Conservation (phyloP, 345 rosid genomes). For the Capsella bursapastoris region DNA sequence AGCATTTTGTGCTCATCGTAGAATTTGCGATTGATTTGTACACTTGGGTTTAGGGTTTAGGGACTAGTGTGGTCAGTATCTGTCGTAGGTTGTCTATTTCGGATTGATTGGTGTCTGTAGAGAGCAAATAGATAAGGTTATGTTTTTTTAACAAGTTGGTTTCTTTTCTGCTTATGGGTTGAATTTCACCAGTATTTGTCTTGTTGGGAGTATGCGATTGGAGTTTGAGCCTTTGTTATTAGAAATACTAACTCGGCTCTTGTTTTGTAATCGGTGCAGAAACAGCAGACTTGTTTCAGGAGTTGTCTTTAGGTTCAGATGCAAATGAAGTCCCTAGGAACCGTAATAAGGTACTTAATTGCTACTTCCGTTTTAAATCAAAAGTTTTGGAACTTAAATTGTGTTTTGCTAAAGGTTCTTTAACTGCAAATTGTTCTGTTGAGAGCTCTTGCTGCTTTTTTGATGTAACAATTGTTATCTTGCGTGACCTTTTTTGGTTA, state of each 20-base stretch:
- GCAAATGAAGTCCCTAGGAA: conserved; percentile 48
- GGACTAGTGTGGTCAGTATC: conserved; percentile 1
- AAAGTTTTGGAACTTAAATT: neutral
- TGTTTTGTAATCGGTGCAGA: conserved; percentile 46
- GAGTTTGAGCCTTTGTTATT: conserved; percentile 26
- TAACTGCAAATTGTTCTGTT: neutral
- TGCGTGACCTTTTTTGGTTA: conserved; percentile 9
- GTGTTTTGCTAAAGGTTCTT: neutral
- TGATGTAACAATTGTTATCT: neutral
- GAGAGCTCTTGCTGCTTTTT: conserved; percentile 13
- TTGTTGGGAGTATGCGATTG: neutral
- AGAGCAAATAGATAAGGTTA: neutral
- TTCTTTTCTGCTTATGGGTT: neutral
- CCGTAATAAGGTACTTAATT: conserved; percentile 50
- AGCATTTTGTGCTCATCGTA: conserved; percentile 4
- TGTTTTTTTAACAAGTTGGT: conserved; percentile 11
- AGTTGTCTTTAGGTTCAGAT: conserved; percentile 61
- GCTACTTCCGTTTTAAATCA: neutral
- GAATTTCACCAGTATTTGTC: conserved; percentile 17
- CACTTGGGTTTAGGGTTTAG: neutral
- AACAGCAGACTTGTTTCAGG: conserved; percentile 63
- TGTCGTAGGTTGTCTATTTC: conserved; percentile 6
- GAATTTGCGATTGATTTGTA: conserved; percentile 3
- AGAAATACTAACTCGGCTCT: conserved; percentile 10
- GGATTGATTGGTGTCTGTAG: conserved; percentile 7